Conservation (phyloP, 2,329 filamentous ascomycete species). For the Penicillium sp. region DNA sequence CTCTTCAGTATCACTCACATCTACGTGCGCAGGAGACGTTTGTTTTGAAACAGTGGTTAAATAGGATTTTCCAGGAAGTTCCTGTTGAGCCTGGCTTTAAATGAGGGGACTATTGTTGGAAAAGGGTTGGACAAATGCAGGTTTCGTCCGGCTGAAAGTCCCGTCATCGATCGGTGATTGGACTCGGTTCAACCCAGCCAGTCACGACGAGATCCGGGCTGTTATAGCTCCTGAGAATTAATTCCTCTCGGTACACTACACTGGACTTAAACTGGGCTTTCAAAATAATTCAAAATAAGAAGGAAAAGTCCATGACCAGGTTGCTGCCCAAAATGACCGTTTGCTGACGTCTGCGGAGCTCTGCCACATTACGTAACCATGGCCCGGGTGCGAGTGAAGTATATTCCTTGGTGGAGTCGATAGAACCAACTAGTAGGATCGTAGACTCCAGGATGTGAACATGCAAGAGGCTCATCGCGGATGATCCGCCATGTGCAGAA, state of each 20-base stretch:
- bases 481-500: not conserved
- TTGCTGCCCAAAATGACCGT: conserved; percentile 6
- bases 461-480: not conserved
- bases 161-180: conserved; percentile 7
- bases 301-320: not conserved
- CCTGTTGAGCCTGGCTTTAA: not conserved
- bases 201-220: not conserved
- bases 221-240: not conserved
- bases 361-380: not conserved
- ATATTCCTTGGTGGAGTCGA: not conserved
- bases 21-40: not conserved
- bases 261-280: too few relatives aligned
- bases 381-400: not conserved
- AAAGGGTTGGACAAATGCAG: not conserved
- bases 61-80: not conserved
- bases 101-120: not conserved
- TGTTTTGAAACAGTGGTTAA: too few relatives aligned
- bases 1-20: conserved; percentile 25
- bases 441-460: not conserved
- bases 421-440: not conserved
- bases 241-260: too few relatives aligned
- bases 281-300: too few relatives aligned
- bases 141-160: not conserved
- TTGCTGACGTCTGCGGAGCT: conserved; percentile 15
- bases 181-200: conserved; percentile 2